Percentiles rank a stretch among this genome's conserved stretches.
These are phyloP conservation scores for Pythium periplocum DNA, from an alignment of 352 stramenopile genomes.

Conservation along the genomic window DNA sequence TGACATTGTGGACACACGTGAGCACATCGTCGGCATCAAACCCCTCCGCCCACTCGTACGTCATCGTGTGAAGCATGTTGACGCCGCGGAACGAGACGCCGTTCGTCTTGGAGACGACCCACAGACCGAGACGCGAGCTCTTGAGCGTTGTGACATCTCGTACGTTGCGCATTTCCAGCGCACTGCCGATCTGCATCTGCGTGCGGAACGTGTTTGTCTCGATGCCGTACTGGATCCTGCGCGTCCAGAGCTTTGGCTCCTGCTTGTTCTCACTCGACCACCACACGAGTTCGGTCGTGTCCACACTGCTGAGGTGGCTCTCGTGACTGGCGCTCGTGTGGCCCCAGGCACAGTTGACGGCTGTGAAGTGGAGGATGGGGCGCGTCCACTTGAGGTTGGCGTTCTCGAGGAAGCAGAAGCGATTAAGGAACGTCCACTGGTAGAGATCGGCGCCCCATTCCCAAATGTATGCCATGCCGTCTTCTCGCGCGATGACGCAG, in stretches of 20 bases:
- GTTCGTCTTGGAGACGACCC: conserved; percentile 44
- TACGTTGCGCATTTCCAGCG: conserved; percentile 34
- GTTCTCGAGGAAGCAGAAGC: conserved; percentile 76
- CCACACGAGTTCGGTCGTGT: conserved; percentile 62
- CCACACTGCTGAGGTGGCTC: conserved; percentile 24
- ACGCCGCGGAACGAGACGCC: conserved; percentile 63
- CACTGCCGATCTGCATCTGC: conserved; percentile 63
- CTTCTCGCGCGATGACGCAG: conserved; percentile 69
- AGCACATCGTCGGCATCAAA: conserved; percentile 13
- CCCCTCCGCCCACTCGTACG: conserved; percentile 32
- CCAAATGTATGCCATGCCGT: conserved; percentile 80
- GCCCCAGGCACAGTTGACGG: conserved; percentile 27
- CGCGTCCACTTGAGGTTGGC: conserved; percentile 79
- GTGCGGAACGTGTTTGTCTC: conserved; percentile 70
- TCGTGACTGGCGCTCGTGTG: background rate
- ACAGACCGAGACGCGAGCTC: conserved; percentile 64
- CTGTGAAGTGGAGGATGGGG: conserved; percentile 57
- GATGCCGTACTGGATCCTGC: conserved; percentile 66
- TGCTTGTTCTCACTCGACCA: conserved; percentile 65
- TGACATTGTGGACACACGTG: conserved; percentile 60
- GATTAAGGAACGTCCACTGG: conserved; percentile 81
- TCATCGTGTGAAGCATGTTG: conserved; percentile 31
- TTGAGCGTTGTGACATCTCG: conserved; percentile 32
- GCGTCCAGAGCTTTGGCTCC: conserved; percentile 58
- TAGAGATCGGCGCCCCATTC: conserved; percentile 77